These are phyloP conservation scores for Coemansia sp. DNA, from an alignment of 192 early-diverging fungal species.

Conservation along the genomic window DNA sequence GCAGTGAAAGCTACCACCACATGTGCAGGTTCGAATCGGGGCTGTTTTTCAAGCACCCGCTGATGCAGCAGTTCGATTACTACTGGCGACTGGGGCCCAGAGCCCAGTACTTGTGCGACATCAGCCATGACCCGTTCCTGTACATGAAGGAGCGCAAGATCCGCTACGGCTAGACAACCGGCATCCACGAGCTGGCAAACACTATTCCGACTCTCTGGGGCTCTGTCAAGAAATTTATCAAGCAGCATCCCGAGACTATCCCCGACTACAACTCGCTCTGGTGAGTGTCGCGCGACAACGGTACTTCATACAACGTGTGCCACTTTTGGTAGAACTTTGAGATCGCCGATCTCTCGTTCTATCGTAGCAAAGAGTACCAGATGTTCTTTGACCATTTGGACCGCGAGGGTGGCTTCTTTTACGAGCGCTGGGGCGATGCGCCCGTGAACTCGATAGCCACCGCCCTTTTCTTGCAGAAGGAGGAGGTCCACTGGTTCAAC, in stretches of 20 bases:
- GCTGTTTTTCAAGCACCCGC: slow-evolving; percentile 42
- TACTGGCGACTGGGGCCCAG: slow-evolving; percentile 57
- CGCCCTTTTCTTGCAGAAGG: slow-evolving; percentile 55
- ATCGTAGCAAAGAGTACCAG: slow-evolving; percentile 58
- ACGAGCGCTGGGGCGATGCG: slow-evolving; percentile 71
- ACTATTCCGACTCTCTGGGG: slow-evolving; percentile 53
- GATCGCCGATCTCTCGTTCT: slow-evolving; percentile 75
- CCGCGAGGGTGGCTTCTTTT: slow-evolving; percentile 81
- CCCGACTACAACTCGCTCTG: slow-evolving; percentile 23
- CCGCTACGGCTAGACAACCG: slow-evolving; percentile 52
- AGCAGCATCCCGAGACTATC: slow-evolving; percentile 22
- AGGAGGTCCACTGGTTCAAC: slow-evolving; percentile 69
- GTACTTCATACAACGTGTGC: slow-evolving; percentile 62
- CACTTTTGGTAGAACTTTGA: slow-evolving; percentile 91
- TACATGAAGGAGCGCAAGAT: slow-evolving; percentile 46
- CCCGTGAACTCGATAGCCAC: slow-evolving; percentile 70
- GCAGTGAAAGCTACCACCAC: slow-evolving; percentile 50
- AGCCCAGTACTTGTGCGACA: slow-evolving; percentile 52
- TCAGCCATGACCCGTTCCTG: slow-evolving; percentile 54
- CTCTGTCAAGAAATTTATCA: slow-evolving; percentile 54
- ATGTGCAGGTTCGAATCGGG: slow-evolving; percentile 55
- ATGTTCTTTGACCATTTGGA: slow-evolving; percentile 75
- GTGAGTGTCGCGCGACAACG: slow-evolving; percentile 39
- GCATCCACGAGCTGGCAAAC: slow-evolving; percentile 47
- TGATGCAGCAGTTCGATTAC: slow-evolving; percentile 47